phyloP scores from a whole-genome alignment of 2,329 filamentous ascomycete genomes.

The Fusarium paranaense region DNA sequence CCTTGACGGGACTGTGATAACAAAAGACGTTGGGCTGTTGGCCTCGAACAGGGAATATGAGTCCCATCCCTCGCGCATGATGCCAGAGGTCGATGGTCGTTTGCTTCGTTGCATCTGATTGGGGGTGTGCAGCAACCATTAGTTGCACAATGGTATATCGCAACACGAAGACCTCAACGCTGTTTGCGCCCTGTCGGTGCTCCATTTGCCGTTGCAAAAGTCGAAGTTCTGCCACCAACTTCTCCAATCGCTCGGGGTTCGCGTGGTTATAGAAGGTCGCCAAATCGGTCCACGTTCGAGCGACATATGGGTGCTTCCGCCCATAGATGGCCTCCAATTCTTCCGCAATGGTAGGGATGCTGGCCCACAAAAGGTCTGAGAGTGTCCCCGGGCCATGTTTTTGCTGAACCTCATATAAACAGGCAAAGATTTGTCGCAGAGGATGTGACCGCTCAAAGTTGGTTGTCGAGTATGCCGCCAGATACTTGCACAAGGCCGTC shows the following conservation, averaged over 20 bases:
- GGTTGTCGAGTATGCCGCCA: constrained; percentile 57
- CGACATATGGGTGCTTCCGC: constrained; percentile 57
- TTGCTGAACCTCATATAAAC: constrained; percentile 58
- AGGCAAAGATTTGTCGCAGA: constrained; percentile 56
- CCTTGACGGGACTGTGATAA: constrained; percentile 58
- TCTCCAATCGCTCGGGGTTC: constrained; percentile 51
- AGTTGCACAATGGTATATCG: constrained; percentile 57
- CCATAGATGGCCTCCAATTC: constrained; percentile 59
- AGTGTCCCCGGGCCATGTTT: constrained; percentile 57
- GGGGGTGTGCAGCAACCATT: constrained; percentile 50
- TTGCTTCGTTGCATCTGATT: constrained; percentile 50
- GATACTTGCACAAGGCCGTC: constrained; percentile 59
- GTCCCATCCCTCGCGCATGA: constrained; percentile 49
- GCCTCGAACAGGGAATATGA: constrained; percentile 52
- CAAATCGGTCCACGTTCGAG: constrained; percentile 56
- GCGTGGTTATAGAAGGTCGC: constrained; percentile 54
- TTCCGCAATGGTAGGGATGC: constrained; percentile 56
- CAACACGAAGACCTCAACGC: constrained; percentile 52
- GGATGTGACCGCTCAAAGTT: constrained; percentile 58
- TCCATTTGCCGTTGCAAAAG: constrained; percentile 52
- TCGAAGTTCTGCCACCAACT: constrained; percentile 53
- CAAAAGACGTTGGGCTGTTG: constrained; percentile 54
- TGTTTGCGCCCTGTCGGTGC: constrained; percentile 47
- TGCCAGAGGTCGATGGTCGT: constrained; percentile 54
- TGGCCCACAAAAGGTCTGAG: constrained; percentile 58